These are phyloP conservation scores for Polyrhizophydium stewartii DNA, from an alignment of 371 early-diverging fungal genomes.

Conservation along the genomic window DNA sequence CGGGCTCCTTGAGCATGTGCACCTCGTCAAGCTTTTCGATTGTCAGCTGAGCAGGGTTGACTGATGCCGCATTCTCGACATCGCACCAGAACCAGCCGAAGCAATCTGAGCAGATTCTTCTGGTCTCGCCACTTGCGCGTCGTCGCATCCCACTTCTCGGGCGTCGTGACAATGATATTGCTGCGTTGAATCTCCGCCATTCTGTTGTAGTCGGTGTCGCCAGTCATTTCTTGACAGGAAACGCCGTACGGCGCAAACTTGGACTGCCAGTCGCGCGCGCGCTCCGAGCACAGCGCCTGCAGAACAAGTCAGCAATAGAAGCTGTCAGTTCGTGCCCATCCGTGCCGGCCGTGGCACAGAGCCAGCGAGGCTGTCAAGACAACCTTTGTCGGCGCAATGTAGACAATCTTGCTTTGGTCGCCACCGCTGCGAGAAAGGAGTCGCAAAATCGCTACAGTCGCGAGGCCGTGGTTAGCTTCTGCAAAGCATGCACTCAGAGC, in stretches of 20 bases:
- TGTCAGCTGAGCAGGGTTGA: background rate
- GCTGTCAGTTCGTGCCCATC: background rate
- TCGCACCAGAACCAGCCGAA: constrained; percentile 31
- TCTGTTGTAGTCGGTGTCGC: constrained; percentile 59
- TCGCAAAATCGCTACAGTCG: constrained; percentile 50
- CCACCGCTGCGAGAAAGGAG: constrained; percentile 27
- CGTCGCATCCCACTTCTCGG: constrained; percentile 78
- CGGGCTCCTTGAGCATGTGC: constrained; percentile 56
- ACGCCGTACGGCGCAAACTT: constrained; percentile 58
- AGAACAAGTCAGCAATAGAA: background rate
- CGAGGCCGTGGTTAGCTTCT: too few species aligned
- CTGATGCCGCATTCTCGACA: background rate
- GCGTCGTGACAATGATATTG: constrained; percentile 37
- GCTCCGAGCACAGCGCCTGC: constrained; percentile 75
- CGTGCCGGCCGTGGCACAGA: background rate
- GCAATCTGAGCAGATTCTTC: constrained; percentile 29
- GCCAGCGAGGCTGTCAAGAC: background rate
- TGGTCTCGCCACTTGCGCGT: constrained; percentile 54
- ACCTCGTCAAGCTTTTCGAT: constrained; percentile 64
- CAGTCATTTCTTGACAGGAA: constrained; percentile 73
- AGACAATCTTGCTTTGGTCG: constrained; percentile 56
- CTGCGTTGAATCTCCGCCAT: constrained; percentile 30
- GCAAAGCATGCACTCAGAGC: background rate
- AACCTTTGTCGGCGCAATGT: constrained; percentile 82
- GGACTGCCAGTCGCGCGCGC: constrained; percentile 57